Percentiles rank a stretch among this genome's conserved stretches.
Evolutionary conservation across 2,329 filamentous ascomycete genomes (phyloP).

Genomic region (Alternaria conjuncta): DNA sequence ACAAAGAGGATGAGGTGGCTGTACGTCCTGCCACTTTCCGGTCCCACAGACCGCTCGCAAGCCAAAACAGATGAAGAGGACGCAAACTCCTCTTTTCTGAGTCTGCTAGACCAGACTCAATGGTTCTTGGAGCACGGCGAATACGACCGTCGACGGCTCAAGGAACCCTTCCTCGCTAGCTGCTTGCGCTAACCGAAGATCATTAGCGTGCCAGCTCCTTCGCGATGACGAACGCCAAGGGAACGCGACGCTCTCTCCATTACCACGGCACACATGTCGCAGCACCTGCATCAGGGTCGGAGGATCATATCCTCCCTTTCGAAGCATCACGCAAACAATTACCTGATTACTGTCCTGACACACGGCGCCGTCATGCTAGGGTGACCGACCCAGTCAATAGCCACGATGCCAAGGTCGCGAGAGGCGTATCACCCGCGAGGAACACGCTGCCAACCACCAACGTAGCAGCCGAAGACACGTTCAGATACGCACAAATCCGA

Average conservation of each 20-base stretch:
- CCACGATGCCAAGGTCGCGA: not conserved
- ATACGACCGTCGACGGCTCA: too few relatives aligned
- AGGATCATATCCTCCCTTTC: rapidly evolving
- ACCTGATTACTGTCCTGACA: not conserved
- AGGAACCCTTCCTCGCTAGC: too few relatives aligned
- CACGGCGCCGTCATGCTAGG: not conserved
- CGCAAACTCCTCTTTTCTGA: too few relatives aligned
- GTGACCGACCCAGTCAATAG: not conserved
- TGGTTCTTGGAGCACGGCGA: too few relatives aligned
- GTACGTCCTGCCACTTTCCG: too few relatives aligned
- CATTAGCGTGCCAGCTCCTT: too few relatives aligned
- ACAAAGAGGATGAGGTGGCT: too few relatives aligned
- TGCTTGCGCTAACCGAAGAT: too few relatives aligned
- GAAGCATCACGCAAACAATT: not conserved
- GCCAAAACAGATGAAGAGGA: too few relatives aligned
- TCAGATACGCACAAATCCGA: not conserved
- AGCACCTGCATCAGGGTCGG: not conserved
- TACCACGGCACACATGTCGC: not conserved
- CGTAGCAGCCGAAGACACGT: not conserved
- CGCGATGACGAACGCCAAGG: not conserved
- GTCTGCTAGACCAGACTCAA: too few relatives aligned
- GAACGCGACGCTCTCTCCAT: not conserved
- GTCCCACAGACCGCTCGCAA: too few relatives aligned
- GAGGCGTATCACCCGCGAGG: not conserved
- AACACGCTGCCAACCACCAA: not conserved